phyloP scores from a whole-genome alignment of 108 stramenopile genomes.

The Skeletonema menzelii region DNA sequence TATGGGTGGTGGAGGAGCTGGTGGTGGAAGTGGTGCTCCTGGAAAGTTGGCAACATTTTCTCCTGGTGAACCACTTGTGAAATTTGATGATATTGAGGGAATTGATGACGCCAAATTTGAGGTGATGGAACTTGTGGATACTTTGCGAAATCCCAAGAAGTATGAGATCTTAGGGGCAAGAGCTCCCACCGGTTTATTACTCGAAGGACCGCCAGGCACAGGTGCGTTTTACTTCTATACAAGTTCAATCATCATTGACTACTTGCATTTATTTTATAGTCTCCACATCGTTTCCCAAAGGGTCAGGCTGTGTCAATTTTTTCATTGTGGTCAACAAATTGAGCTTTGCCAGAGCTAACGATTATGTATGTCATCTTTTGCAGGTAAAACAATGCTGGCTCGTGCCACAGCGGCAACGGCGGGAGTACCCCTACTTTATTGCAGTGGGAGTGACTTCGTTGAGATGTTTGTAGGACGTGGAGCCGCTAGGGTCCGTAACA shows the following conservation, averaged over 20 bases:
- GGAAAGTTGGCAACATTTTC: slow-evolving; percentile 65
- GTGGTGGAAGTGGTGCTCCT: slow-evolving; percentile 41
- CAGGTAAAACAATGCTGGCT: slow-evolving; percentile 84
- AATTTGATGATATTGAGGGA: slow-evolving; percentile 85
- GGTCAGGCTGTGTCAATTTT: background rate
- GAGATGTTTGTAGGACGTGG: slow-evolving; percentile 93
- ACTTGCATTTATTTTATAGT: background rate
- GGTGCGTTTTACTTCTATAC: no score
- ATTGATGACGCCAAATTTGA: slow-evolving; percentile 83
- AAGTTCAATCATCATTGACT: no score
- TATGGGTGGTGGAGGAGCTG: slow-evolving; percentile 48
- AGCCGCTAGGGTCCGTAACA: slow-evolving; percentile 88
- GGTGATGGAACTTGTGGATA: slow-evolving; percentile 90
- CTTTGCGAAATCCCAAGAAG: slow-evolving; percentile 79
- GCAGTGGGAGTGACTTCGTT: slow-evolving; percentile 84
- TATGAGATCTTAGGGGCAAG: slow-evolving; percentile 86
- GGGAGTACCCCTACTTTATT: slow-evolving; percentile 83
- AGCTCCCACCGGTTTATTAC: slow-evolving; percentile 78
- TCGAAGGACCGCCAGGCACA: slow-evolving; percentile 76
- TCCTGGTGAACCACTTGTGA: slow-evolving; percentile 55
- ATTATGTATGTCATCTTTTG: slow-evolving; percentile 5
- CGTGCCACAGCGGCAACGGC: slow-evolving; percentile 85
- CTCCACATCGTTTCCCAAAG: background rate
- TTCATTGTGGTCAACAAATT: background rate
- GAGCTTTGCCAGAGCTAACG: background rate